Base-by-base conservation (phyloP, 768 basidiomycete species). In the Psilocybe azurescens region DNA sequence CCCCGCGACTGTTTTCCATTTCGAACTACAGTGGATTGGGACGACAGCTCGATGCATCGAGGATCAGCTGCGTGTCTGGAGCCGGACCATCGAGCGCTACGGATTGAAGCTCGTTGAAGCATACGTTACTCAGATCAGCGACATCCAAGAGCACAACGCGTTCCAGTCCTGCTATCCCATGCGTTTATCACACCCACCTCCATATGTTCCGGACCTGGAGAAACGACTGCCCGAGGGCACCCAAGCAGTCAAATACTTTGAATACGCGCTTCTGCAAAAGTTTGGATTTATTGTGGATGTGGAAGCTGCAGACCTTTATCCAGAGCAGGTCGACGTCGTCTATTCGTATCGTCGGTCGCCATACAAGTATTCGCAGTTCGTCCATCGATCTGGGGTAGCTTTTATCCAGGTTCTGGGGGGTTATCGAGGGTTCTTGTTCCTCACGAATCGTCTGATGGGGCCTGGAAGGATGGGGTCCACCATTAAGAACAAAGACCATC, bases 11-110 rank as follows among this genome's bases (percentile, higher is more conserved):
- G 93, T 92, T 61, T 97, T 97, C 77, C 97, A 99, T 74, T 95
- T 99, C 68, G 96, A 99, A 74, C 81, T 99, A 30, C 93, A 97
- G 63, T 99, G 97, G 97, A 90, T 99, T 44, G 95, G 94, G 2
- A 91, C 95, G 1, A 95, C 95, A 1, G 94, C 95, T 24, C 86
- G 93, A 20, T 90, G 89, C 64, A 91, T 99, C 55, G 96, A 98
- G 65, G 95, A 97, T 65, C 84, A 90, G 55, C 81, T 97, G 24
- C 86, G 90, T 41, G 82, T 85, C 55, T 95, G 95, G 91, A 86
- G 85, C 58, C 82, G 92, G 44, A 83, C 86, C 3, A 93, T 96
- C 49, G 95, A 97, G 64, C 84, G 89, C 54, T 95, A 95, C 63
- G 97, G 97, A 3, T 80, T 99, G 58, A 93, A 88, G 72, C 86